phyloP scores from a whole-genome alignment of 1,284 basidiomycete genomes.

The Porogramme epimiltina region DNA sequence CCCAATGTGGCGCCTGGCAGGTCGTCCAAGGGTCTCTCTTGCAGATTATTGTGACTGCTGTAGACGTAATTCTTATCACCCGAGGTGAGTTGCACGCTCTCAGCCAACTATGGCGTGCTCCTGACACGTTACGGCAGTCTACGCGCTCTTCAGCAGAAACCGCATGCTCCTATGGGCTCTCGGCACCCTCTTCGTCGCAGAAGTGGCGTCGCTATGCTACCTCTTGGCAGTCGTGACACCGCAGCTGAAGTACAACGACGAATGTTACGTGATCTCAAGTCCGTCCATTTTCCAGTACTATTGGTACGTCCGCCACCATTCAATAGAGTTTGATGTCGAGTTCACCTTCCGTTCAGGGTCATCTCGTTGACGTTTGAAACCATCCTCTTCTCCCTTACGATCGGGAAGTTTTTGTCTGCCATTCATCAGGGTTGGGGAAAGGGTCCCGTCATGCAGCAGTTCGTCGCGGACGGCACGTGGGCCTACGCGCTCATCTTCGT shows the following conservation, averaged over 20 bases:
- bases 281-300: conserved; percentile 27
- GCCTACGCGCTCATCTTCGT: conserved; percentile 31
- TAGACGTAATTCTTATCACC: conserved; percentile 28
- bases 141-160: conserved; percentile 24
- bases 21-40: conserved; percentile 26
- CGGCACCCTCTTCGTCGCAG: conserved; percentile 19
- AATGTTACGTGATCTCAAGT: conserved; percentile 28
- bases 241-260: conserved; percentile 21
- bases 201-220: conserved; percentile 24
- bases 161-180: conserved; percentile 16
- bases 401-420: conserved; percentile 25
- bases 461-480: conserved; percentile 32
- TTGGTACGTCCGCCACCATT: conserved; percentile 18
- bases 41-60: conserved; percentile 26
- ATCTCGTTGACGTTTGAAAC: conserved; percentile 29
- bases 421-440: conserved; percentile 26
- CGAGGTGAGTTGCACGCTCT: conserved; percentile 13
- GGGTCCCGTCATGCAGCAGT: conserved; percentile 27
- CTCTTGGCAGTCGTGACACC: conserved; percentile 26
- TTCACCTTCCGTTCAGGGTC: conserved; percentile 17
- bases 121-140: conserved; percentile 9
- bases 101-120: neutral
- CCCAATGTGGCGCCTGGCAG: conserved; percentile 26
- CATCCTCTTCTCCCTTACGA: conserved; percentile 27
- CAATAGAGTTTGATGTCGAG: neutral